Conservation (phyloP, 1,284 basidiomycete species). For the Puccinia triticina region DNA sequence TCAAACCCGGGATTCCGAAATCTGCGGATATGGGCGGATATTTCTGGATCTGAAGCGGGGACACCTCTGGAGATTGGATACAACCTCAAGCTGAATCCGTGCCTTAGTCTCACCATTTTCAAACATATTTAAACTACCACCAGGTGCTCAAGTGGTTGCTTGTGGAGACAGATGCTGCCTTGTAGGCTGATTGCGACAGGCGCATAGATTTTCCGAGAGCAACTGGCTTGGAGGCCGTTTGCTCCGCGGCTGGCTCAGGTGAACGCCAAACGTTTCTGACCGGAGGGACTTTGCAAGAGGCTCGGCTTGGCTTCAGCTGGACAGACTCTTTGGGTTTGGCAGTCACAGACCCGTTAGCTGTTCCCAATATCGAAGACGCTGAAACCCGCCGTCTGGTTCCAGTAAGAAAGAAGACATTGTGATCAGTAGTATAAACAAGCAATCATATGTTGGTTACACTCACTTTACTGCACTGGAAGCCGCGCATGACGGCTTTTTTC, state of each 20-base stretch:
- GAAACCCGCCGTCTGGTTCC: conserved; percentile 12
- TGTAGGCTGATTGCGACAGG: conserved; percentile 29
- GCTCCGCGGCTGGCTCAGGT: conserved; percentile 23
- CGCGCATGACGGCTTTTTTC: conserved; percentile 15
- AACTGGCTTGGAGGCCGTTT: conserved; percentile 24
- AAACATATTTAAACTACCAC: too few relatives aligned
- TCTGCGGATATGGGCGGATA: too few relatives aligned
- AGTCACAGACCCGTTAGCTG: neutral
- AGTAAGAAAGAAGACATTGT: neutral
- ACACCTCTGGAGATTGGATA: too few relatives aligned
- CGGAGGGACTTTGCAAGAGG: conserved; percentile 12
- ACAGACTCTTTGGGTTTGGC: conserved; percentile 8
- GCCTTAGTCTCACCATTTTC: too few relatives aligned
- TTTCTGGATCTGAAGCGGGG: too few relatives aligned
- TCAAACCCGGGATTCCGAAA: too few relatives aligned
- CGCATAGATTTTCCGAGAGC: conserved; percentile 16
- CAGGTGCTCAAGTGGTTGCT: neutral
- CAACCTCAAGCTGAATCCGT: too few relatives aligned
- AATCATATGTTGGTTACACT: neutral
- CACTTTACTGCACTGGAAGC: conserved; percentile 10
- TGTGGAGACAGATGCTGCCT: conserved; percentile 9
- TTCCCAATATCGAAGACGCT: neutral
- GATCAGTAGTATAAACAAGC: neutral
- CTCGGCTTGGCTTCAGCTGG: conserved; percentile 10
- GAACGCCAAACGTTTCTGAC: neutral